These are phyloP conservation scores for Croton setiger DNA, from an alignment of 441 rosid species.

Conservation along the genomic window DNA sequence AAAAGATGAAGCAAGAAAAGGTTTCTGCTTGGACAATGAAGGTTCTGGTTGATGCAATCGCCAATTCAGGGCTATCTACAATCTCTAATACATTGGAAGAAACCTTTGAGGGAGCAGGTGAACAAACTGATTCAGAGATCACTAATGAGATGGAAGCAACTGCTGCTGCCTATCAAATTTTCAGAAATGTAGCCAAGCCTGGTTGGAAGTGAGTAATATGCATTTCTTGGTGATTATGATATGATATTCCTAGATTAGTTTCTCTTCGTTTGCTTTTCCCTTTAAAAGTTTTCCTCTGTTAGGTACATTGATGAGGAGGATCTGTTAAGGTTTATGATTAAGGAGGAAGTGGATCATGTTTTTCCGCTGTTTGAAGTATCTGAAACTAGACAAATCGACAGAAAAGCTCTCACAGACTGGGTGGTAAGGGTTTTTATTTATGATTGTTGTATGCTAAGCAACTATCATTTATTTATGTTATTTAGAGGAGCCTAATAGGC, in stretches of 20 bases:
- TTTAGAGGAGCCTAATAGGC: not conserved
- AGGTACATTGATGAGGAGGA: constrained; percentile 77
- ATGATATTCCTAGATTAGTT: not conserved
- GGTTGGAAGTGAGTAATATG: constrained; percentile 41
- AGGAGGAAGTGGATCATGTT: constrained; percentile 76
- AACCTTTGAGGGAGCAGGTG: constrained; percentile 24
- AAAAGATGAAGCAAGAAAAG: constrained; percentile 72
- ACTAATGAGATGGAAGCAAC: constrained; percentile 80
- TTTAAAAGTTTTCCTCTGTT: constrained; percentile 13
- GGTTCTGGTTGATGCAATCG: constrained; percentile 73
- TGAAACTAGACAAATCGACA: constrained; percentile 50
- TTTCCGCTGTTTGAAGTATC: constrained; percentile 57
- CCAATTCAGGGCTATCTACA: constrained; percentile 63
- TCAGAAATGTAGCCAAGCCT: constrained; percentile 44
- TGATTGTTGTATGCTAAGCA: not conserved
- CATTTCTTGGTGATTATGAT: constrained; percentile 7
- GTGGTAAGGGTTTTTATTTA: constrained; percentile 47
- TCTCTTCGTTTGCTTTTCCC: not conserved
- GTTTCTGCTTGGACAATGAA: constrained; percentile 93
- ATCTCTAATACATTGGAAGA: constrained; percentile 69
- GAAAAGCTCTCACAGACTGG: constrained; percentile 60
- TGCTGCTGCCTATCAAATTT: constrained; percentile 68
- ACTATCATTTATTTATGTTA: not conserved
- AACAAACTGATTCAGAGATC: constrained; percentile 56
- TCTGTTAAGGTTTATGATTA: constrained; percentile 69